Evolutionary conservation across 495 filamentous ascomycete species (phyloP), one percentile per base, ranked within the genome.

Genomic region (Penicillium taxi): DNA sequence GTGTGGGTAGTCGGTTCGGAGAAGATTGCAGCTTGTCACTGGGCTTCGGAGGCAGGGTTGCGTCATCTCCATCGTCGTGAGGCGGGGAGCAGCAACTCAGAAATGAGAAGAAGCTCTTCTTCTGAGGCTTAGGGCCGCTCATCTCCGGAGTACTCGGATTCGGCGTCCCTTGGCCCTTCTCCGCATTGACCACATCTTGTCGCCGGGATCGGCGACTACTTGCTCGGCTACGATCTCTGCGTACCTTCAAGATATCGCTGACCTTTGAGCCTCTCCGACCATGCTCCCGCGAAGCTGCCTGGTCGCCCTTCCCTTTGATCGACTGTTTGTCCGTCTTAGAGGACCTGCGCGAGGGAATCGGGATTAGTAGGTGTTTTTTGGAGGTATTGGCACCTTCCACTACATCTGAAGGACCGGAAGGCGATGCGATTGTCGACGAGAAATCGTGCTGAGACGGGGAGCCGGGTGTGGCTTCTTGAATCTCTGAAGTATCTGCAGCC

Each of bases 41-140:
- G 52, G 78, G 81, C 64, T 89, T 88, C 22, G 76, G 65, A 30
- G 82, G 78, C 15, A 82, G 58, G 26, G 66, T 50, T 27, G 67
- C 53, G 27, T 84, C 83, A 32, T 84, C 83, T 25, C 78, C 75
- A 36, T 64, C 58, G 40, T 78, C 66, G 2, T 74, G 63, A 38
- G 80, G 75, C n/a, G 74, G 75, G 19, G 79, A 78, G 56, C 87
- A 95, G 66, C 88, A 95, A 34, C 74, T 80, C 32, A 95, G 66
- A 38, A 91, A 78, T 17, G 84, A 70, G 14, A 93, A 62, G 24
- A 95, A 63, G 19, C 48, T 42, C 43, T 59, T 67, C 56, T 75
- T 77, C 64, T 82, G 84, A 55, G 79, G 82, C 36, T 69, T 58
- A 29, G 52, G 20, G 19, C 55, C 56, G 26, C 49, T 54, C 51